Evolutionary conservation across 164 flowering plant genomes (phyloP).

Genomic region (Aristolochia californica): DNA sequence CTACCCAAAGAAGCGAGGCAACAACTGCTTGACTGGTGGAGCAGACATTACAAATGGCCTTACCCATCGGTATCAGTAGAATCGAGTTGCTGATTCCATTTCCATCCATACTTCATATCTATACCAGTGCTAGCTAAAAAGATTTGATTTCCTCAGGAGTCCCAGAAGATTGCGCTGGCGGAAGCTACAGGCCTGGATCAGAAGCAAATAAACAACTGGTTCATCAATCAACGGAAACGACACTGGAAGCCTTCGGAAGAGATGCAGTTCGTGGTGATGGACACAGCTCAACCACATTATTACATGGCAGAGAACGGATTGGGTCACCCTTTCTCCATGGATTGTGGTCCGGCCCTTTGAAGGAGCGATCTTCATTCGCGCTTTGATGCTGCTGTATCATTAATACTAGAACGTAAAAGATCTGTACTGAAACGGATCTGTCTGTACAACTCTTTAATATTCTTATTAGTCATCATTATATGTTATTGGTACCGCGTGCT

Average conservation of each 20-base stretch:
- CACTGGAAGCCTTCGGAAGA: slow-evolving; percentile 99
- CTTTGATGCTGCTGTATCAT: too few species aligned
- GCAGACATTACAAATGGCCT: slow-evolving; percentile 93
- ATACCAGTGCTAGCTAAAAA: background rate
- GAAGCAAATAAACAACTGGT: slow-evolving; percentile 96
- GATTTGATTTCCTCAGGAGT: slow-evolving; percentile 47
- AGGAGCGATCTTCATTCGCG: too few species aligned
- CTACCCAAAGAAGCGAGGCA: slow-evolving; percentile 97
- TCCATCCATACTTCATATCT: background rate
- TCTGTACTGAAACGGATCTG: too few species aligned
- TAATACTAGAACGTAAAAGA: too few species aligned
- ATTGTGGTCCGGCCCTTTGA: background rate
- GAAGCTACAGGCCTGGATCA: slow-evolving; percentile 95
- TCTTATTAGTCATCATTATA: too few species aligned
- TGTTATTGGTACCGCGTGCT: too few species aligned
- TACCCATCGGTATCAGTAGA: slow-evolving; percentile 97
- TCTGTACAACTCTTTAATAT: too few species aligned
- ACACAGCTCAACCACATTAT: slow-evolving; percentile 65
- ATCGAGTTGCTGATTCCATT: too few species aligned
- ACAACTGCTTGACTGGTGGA: slow-evolving; percentile 93
- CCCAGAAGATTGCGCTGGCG: slow-evolving; percentile 92
- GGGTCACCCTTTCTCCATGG: background rate
- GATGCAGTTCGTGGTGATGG: slow-evolving; percentile 97
- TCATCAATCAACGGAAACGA: slow-evolving; percentile 92
- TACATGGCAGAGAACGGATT: background rate